phyloP scores from a whole-genome alignment of 2,329 filamentous ascomycete genomes.

The Tolypocladium album region DNA sequence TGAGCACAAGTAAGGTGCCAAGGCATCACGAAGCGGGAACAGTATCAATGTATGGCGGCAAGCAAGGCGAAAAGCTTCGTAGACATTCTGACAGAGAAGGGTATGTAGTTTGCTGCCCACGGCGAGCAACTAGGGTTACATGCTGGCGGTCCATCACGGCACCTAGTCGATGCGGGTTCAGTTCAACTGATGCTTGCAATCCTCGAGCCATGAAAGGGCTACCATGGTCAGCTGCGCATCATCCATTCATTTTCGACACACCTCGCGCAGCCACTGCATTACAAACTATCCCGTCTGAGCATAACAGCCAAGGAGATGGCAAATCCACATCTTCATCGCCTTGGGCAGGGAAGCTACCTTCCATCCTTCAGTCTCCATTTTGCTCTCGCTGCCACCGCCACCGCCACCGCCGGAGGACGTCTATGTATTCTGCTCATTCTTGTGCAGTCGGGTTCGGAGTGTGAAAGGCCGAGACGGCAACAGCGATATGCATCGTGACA shows the following conservation, averaged over 20 bases:
- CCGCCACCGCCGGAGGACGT: too few relatives aligned
- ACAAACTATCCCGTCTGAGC: too few relatives aligned
- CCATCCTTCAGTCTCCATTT: not conserved
- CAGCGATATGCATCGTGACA: not conserved
- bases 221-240: too few relatives aligned
- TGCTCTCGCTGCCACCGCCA: not conserved
- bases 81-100: too few relatives aligned
- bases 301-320: not conserved
- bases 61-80: too few relatives aligned
- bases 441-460: not conserved
- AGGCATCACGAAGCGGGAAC: not conserved
- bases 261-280: not conserved
- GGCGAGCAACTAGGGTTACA: too few relatives aligned
- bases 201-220: not conserved
- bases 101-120: too few relatives aligned
- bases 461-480: not conserved
- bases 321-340: not conserved
- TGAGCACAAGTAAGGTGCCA: not conserved
- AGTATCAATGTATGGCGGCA: not conserved
- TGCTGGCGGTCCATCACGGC: not conserved
- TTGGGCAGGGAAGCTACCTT: not conserved
- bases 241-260: not conserved
- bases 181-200: not conserved
- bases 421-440: not conserved
- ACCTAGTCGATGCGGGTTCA: not conserved